phyloP scores from a whole-genome alignment of 2,329 filamentous ascomycete genomes.

The Aspergillus sojae region DNA sequence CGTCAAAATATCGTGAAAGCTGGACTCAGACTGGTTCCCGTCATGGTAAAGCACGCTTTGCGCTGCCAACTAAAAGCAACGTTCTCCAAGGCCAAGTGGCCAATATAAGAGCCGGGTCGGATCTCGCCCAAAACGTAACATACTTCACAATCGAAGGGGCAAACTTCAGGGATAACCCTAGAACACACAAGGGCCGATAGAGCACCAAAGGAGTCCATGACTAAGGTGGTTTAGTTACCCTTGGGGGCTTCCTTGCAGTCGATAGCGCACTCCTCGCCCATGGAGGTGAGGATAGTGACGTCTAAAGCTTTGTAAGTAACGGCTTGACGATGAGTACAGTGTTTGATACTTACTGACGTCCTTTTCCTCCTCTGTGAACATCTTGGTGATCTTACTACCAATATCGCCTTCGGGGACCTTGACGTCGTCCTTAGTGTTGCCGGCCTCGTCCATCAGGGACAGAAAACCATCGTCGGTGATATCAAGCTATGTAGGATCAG shows the following conservation, averaged over 20 bases:
- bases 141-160: conserved; percentile 32
- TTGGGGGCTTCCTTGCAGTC: conserved; percentile 87
- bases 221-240: conserved; percentile 20
- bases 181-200: conserved; percentile 35
- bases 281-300: conserved; percentile 89
- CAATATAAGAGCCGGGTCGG: conserved; percentile 26
- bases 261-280: conserved; percentile 95
- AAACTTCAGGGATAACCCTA: conserved; percentile 29
- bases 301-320: conserved; percentile 53
- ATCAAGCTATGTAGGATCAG: conserved; percentile 66
- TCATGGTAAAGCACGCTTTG: conserved; percentile 31
- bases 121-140: conserved; percentile 31
- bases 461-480: conserved; percentile 94
- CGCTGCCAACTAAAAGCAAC: conserved; percentile 41
- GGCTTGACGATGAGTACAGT: no score
- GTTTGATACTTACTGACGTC: conserved; percentile 87
- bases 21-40: conserved; percentile 37
- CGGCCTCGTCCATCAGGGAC: no score
- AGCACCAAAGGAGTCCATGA: conserved; percentile 28
- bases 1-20: conserved; percentile 44
- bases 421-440: conserved; percentile 97
- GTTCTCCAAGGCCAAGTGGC: no score
- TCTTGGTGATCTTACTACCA: no score
- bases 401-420: no score
- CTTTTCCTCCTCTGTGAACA: conserved; percentile 88